Evolutionary conservation across 1,284 basidiomycete genomes (phyloP).

Genomic region (Ceratobasidium sp.): DNA sequence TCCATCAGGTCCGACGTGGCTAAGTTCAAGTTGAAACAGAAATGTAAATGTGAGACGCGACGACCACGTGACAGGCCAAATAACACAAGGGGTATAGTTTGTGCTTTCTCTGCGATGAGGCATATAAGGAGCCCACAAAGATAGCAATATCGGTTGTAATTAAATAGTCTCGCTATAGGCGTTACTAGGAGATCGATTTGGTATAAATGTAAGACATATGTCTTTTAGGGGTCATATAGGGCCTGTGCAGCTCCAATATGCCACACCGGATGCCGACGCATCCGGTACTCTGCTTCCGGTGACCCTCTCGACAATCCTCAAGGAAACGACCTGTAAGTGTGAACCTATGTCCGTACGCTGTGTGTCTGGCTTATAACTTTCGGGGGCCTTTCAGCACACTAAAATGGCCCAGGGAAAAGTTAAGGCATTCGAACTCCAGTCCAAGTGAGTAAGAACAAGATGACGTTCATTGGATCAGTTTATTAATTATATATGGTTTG

Average conservation of each 20-base stretch:
- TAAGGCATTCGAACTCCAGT: slow-evolving; percentile 98
- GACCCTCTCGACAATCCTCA: slow-evolving; percentile 37
- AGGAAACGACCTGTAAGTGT: slow-evolving; percentile 33
- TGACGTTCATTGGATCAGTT: slow-evolving; percentile 35
- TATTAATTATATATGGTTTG: slow-evolving; percentile 11
- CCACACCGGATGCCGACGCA: slow-evolving; percentile 20
- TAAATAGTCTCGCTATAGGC: too few relatives aligned
- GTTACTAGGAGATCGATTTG: background rate
- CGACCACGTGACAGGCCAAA: background rate
- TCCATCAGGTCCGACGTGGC: slow-evolving; percentile 41
- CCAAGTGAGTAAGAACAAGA: slow-evolving; percentile 76
- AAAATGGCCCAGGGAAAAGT: slow-evolving; percentile 66
- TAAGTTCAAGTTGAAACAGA: slow-evolving; percentile 42
- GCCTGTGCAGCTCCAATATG: slow-evolving; percentile 31
- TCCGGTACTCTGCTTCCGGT: slow-evolving; percentile 41
- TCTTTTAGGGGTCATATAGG: slow-evolving; percentile 7
- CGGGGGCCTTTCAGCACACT: background rate
- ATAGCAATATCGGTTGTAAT: too few relatives aligned
- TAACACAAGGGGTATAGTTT: background rate
- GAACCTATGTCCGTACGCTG: slow-evolving; percentile 21
- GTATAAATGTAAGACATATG: background rate
- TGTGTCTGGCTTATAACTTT: background rate
- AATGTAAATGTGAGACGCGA: slow-evolving; percentile 30
- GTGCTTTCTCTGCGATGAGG: background rate
- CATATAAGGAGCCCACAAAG: too few relatives aligned